Evolutionary conservation across 352 stramenopile genomes (phyloP), one percentile per base, ranked within the genome.

Genomic region (Pythium rishiriense): DNA sequence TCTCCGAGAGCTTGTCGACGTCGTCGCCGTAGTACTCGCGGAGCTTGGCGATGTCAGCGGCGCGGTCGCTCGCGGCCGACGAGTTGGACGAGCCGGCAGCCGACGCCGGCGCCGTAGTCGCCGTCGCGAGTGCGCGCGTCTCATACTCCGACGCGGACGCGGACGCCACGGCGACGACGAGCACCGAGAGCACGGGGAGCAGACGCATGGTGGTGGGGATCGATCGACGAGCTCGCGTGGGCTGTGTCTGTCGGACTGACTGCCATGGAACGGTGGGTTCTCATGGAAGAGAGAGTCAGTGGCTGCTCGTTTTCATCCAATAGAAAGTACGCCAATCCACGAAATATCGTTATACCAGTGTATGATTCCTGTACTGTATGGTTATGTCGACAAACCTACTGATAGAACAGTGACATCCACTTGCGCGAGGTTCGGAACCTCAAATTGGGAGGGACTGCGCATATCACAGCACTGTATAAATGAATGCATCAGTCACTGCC

Each of bases 21-120:
- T 55, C 43, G 24, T 47, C 53, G 22, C 56, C 56, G 15, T 52
- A 53, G 46, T 63, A 63, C 56, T 63, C 55, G 8, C 45, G 43
- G 28, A 63, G 24, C 28, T 25, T 45, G 19, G 22, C 56, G 9
- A 60, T 47, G 0, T 42, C 56, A 5, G 56, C 56, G 7, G 56
- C 33, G 25, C n/a, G n/a, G n/a, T 52, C 56, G 24, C 29, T 54
- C 0, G 33, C 29, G 28, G 28, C 25, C 26, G 56, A 51, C 29
- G 50, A 57, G 33, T 1, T 14, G 4, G 33, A 39, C 10, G 33
- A 39, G n/a, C n/a, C n/a, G n/a, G n/a, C n/a, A 15, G 24, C 21
- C 10, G 26, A 19, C 22, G 35, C 10, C 31, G 46, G 21, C 14
- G 56, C 26, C 46, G 39, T 41, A 0, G 43, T 46, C 26, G 28